Conservation (phyloP, 2,329 filamentous ascomycete species). For the Pseudocercospora vitis region DNA sequence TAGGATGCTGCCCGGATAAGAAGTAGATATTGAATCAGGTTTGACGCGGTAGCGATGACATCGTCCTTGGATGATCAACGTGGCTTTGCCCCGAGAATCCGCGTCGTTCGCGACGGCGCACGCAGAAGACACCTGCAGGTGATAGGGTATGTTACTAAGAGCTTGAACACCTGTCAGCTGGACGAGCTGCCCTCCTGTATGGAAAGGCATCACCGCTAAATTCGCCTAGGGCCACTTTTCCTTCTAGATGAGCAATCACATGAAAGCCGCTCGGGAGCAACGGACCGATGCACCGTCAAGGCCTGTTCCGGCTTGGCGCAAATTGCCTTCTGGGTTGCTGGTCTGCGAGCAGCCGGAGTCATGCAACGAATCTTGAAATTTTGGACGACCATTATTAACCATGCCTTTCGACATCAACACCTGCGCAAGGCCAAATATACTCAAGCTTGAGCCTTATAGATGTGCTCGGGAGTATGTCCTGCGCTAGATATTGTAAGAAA, state of each 20-base stretch:
- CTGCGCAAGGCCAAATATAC: conserved; percentile 55
- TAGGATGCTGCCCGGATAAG: background rate
- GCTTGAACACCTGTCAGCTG: background rate
- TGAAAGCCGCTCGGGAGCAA: conserved; percentile 2
- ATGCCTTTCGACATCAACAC: conserved; percentile 51
- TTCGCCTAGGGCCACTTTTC: conserved; percentile 4
- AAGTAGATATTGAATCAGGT: conserved; percentile 13
- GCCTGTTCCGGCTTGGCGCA: background rate
- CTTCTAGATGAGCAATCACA: conserved; percentile 4
- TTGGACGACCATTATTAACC: conserved; percentile 22
- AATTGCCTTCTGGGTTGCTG: background rate
- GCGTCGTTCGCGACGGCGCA: conserved; percentile 7
- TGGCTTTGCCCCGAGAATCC: conserved; percentile 8
- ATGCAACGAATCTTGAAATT: conserved; percentile 15
- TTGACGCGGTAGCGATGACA: conserved; percentile 22
- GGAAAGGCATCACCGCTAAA: background rate
- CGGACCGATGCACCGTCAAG: conserved; percentile 3
- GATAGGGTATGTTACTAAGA: background rate
- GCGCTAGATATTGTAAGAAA: background rate
- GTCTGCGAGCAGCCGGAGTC: background rate
- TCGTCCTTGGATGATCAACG: conserved; percentile 10
- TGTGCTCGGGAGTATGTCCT: conserved; percentile 54
- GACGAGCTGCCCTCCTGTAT: background rate
- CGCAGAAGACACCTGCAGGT: too few species aligned
- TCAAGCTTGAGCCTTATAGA: conserved; percentile 55